A percentile compares a stretch with the other conserved stretches of the same genome.
Evolutionary conservation across 768 basidiomycete species (phyloP).

Genomic region (Gautieria morchelliformis): DNA sequence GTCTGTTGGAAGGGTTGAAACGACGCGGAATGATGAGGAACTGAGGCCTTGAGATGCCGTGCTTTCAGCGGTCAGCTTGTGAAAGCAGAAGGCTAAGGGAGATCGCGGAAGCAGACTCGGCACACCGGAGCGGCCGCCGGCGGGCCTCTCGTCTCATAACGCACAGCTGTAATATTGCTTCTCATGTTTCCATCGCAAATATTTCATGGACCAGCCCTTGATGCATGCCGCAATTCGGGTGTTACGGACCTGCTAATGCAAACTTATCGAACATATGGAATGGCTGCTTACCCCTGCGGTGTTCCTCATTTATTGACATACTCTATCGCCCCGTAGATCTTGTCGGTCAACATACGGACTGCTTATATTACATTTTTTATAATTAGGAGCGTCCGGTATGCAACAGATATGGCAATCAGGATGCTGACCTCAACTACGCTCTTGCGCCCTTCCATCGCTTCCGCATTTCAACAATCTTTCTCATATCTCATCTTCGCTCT

Average conservation of each 20-base stretch:
- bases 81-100: too few species aligned
- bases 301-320: background rate
- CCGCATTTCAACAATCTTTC: background rate
- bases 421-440: conserved; percentile 6
- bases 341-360: background rate
- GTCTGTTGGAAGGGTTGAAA: too few species aligned
- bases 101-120: too few species aligned
- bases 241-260: background rate
- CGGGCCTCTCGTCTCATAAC: too few species aligned
- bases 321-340: background rate
- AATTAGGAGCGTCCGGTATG: too few species aligned
- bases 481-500: conserved; percentile 6
- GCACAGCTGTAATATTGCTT: background rate
- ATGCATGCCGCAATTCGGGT: background rate
- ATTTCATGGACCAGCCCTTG: background rate
- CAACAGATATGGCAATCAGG: background rate
- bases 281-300: background rate
- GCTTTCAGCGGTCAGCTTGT: too few species aligned
- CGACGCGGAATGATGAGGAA: too few species aligned
- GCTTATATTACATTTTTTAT: too few species aligned
- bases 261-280: too few species aligned
- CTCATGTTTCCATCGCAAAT: background rate
- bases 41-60: too few species aligned
- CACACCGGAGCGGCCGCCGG: too few species aligned
- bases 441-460: conserved; percentile 3